Conservation (phyloP, 2,329 filamentous ascomycete species). For the Alternaria metachromatica region DNA sequence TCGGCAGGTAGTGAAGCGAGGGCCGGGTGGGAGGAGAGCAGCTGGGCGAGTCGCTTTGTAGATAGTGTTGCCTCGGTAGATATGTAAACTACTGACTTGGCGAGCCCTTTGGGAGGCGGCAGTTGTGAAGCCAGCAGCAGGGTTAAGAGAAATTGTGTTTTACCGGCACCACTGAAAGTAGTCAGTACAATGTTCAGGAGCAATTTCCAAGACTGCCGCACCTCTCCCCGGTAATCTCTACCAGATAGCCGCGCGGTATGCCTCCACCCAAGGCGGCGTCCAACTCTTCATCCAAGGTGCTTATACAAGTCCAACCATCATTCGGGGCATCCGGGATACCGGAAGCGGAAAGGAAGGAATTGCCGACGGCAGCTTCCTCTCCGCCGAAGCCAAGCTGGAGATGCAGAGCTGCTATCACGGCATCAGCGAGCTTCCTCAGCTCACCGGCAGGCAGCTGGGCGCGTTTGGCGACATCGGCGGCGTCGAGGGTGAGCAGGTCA, state of each 20-base stretch:
- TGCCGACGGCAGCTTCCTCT: constrained; percentile 26
- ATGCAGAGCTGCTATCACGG: constrained; percentile 72
- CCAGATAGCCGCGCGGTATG: constrained; percentile 79
- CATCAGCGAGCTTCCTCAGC: constrained; percentile 73
- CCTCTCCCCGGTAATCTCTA: constrained; percentile 92
- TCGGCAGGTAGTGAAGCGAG: constrained; percentile 56
- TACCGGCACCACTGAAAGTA: constrained; percentile 77
- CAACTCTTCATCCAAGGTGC: constrained; percentile 77
- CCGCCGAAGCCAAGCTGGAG: constrained; percentile 60
- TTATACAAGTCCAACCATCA: constrained; percentile 67
- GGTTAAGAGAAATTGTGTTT: constrained; percentile 90
- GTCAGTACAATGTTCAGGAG: constrained; percentile 1
- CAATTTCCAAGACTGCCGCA: constrained; percentile 2
- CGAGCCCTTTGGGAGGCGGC: constrained; percentile 72
- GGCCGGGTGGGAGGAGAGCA: constrained; percentile 71
- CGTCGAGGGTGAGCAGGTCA: constrained; percentile 85
- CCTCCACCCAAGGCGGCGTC: constrained; percentile 79
- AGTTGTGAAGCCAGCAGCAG: constrained; percentile 87
- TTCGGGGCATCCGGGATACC: constrained; percentile 1
- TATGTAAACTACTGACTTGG: constrained; percentile 84
- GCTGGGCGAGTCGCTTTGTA: constrained; percentile 80
- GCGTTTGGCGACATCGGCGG: constrained; percentile 82
- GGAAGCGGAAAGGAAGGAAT: constrained; percentile 23
- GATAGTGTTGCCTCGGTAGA: constrained; percentile 88
- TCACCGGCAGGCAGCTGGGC: constrained; percentile 82